phyloP scores from a whole-genome alignment of 768 basidiomycete species.

The Xanthoconium purpureum region DNA sequence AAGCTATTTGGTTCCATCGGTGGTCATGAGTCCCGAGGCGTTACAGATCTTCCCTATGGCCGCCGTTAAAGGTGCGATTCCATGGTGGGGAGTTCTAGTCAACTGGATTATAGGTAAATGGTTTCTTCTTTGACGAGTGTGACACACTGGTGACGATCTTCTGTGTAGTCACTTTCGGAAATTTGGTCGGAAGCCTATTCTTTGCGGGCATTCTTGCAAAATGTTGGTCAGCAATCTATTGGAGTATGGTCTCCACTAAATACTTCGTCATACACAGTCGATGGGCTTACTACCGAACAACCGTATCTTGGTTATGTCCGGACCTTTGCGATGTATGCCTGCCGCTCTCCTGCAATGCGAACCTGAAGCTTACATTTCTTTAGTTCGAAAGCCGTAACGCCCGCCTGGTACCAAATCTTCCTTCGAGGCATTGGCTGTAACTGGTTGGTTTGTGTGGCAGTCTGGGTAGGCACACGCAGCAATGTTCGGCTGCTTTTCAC shows the following conservation, averaged over 20 bases:
- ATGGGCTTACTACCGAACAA: conserved; percentile 53
- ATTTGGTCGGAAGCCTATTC: conserved; percentile 66
- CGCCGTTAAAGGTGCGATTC: conserved; percentile 53
- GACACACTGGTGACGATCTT: conserved; percentile 1
- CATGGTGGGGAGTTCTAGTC: conserved; percentile 65
- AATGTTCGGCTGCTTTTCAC: neutral
- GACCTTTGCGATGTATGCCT: conserved; percentile 55
- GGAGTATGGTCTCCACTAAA: neutral
- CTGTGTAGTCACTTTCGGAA: conserved; percentile 61
- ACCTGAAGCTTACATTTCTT: neutral
- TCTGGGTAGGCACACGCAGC: conserved; percentile 53
- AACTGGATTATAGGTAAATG: conserved; percentile 66
- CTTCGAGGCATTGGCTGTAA: conserved; percentile 74
- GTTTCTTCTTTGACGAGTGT: neutral
- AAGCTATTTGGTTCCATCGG: neutral
- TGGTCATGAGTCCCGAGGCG: neutral
- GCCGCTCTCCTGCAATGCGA: neutral
- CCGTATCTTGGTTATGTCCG: conserved; percentile 57
- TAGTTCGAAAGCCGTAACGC: conserved; percentile 62
- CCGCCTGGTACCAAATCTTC: conserved; percentile 71
- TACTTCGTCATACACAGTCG: conserved; percentile 37
- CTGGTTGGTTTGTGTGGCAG: conserved; percentile 69
- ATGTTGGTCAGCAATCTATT: conserved; percentile 40
- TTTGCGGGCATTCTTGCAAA: conserved; percentile 64
- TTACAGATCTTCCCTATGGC: conserved; percentile 71